Evolutionary conservation across 169 alveolate genomes (phyloP).

Genomic region (Plasmodium adleri): DNA sequence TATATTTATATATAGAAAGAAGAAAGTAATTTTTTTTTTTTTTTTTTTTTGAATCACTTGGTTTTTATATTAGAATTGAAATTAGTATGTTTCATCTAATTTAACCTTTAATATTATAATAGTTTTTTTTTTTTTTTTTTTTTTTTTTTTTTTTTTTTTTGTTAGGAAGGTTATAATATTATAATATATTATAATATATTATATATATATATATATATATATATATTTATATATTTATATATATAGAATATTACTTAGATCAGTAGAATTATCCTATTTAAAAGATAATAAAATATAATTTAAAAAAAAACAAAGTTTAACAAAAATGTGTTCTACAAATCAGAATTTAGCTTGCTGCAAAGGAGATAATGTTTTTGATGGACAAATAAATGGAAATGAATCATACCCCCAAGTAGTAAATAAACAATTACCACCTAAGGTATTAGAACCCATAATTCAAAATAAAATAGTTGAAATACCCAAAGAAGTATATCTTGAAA

Average conservation of each 20-base stretch:
- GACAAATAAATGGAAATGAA: constrained; percentile 26
- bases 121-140: too few species aligned
- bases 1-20: too few species aligned
- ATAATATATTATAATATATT: too few species aligned
- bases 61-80: too few species aligned
- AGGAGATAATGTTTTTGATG: constrained; percentile 64
- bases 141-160: too few species aligned
- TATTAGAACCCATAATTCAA: constrained; percentile 77
- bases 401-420: constrained; percentile 60
- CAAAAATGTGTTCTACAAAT: constrained; percentile 61
- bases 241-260: too few species aligned
- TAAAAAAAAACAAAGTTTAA: background rate
- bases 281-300: constrained; percentile 4
- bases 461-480: constrained; percentile 86
- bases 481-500: constrained; percentile 85
- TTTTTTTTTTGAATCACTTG: too few species aligned
- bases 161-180: background rate
- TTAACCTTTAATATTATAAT: too few species aligned
- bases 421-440: constrained; percentile 74
- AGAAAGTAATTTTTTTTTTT: too few species aligned
- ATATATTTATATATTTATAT: background rate
- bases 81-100: too few species aligned
- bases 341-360: constrained; percentile 50
- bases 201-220: background rate
- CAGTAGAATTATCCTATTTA: background rate